Percentiles rank a stretch among this genome's conserved stretches.
Conservation (phyloP, 2,329 filamentous ascomycete genomes). For the Colletotrichum sansevieriae region DNA sequence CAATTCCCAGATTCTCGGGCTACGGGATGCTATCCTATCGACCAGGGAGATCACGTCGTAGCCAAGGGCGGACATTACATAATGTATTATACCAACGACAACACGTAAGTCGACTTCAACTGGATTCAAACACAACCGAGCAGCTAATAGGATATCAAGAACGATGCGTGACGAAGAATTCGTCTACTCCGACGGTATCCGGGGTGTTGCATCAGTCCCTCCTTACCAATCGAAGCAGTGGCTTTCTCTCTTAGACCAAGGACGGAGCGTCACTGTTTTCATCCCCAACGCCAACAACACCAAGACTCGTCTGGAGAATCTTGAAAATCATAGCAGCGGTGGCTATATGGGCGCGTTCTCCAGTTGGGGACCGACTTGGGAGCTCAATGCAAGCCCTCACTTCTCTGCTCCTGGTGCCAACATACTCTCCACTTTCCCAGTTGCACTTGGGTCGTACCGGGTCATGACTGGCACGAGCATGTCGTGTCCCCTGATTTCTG, state of each 20-base stretch:
- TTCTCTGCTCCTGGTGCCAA: slow-evolving; percentile 67
- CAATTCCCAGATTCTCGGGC: slow-evolving; percentile 47
- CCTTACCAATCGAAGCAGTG: slow-evolving; percentile 27
- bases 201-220: slow-evolving; percentile 17
- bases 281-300: slow-evolving; percentile 34
- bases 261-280: slow-evolving; percentile 8
- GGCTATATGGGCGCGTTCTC: slow-evolving; percentile 63
- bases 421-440: slow-evolving; percentile 70
- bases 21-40: slow-evolving; percentile 48
- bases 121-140: neutral
- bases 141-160: neutral
- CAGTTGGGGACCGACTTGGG: slow-evolving; percentile 72
- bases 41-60: slow-evolving; percentile 54
- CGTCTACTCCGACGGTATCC: slow-evolving; percentile 21
- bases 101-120: slow-evolving; percentile 35
- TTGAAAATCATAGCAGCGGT: slow-evolving; percentile 24
- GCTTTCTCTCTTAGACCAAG: slow-evolving; percentile 14
- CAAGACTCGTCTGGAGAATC: slow-evolving; percentile 31
- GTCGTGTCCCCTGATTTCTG: slow-evolving; percentile 69
- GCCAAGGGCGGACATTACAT: slow-evolving; percentile 57
- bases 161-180: slow-evolving; percentile 30
- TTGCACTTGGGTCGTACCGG: slow-evolving; percentile 62
- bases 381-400: slow-evolving; percentile 69
- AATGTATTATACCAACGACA: slow-evolving; percentile 43
- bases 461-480: slow-evolving; percentile 71